Conservation (phyloP, 176 grass and related monocot species). For the Musa itinerans region DNA sequence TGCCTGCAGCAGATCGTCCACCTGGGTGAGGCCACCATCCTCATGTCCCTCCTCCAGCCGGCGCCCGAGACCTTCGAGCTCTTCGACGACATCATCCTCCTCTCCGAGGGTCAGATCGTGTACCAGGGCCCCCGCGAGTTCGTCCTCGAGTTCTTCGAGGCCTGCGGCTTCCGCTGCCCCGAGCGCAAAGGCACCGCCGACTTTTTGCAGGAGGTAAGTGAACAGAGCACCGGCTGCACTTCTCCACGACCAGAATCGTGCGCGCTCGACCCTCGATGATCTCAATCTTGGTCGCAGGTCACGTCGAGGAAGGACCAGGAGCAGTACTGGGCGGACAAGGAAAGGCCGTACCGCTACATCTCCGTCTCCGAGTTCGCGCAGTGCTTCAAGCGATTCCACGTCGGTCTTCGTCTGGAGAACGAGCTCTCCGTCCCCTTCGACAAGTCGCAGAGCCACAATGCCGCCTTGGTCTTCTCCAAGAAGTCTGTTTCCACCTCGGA, state of each 20-base stretch:
- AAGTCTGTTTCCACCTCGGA: constrained; percentile 50
- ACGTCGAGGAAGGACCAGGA: constrained; percentile 62
- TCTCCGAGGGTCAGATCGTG: constrained; percentile 98
- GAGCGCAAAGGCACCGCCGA: constrained; percentile 94
- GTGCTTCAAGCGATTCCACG: constrained; percentile 56
- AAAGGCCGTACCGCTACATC: constrained; percentile 47
- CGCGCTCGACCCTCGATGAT: not conserved
- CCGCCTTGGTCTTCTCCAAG: constrained; percentile 68
- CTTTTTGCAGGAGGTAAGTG: constrained; percentile 86
- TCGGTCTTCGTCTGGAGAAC: constrained; percentile 48
- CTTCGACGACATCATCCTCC: constrained; percentile 85
- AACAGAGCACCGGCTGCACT: not conserved
- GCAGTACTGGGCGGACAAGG: constrained; percentile 50
- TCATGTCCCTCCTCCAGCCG: constrained; percentile 97
- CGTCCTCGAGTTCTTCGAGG: constrained; percentile 72
- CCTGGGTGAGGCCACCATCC: constrained; percentile 78
- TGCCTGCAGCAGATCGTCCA: constrained; percentile 93
- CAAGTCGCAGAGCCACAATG: constrained; percentile 45
- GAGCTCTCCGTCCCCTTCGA: constrained; percentile 41
- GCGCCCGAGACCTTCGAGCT: constrained; percentile 89
- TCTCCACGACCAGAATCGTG: too few relatives aligned
- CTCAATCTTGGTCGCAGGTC: constrained; percentile 31
- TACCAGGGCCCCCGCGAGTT: constrained; percentile 73
- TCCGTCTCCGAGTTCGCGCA: constrained; percentile 55
- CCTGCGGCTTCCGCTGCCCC: constrained; percentile 65